Evolutionary conservation across 73 alveolate species (phyloP), one percentile per base, ranked within the genome.

Genomic region (Urostyla sp.): DNA sequence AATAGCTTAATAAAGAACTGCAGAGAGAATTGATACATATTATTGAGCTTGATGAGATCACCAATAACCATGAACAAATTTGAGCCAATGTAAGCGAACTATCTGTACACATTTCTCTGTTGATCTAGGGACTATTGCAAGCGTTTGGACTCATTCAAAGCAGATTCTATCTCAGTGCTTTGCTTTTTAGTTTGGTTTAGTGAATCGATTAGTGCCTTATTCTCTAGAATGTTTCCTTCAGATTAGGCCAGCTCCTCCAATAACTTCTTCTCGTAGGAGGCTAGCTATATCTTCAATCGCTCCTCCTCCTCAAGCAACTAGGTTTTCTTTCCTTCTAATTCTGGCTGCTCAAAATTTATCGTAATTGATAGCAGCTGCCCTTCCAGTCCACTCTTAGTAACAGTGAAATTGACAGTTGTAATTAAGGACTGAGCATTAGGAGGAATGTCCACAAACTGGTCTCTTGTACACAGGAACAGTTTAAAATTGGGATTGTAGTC

Each of bases 331-430:
- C 94, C 91, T 85, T 98, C 99, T 66, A 98, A 92, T 87, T 98
- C 99, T 2, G 99, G 99, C 87, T 98, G 98, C 90, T 98, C 99
- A 59, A 92, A 94, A 88, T 98, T 98, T 59, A 98, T 87, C 5
- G 99, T 98, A 40, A 98, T 95, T 1, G 99, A 97, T 28, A 98
- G 92, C 72, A 98, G 95, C 90, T 97, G 98, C 10, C 99, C 98
- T 91, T 98, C 99, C 37, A 98, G 94, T 53, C 99, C 99, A 51
- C 99, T 95, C 89, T 97, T 95, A 0, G 99, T 98, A 0, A 97
- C 99, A 34, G 99, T 96, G 79, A 97, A 98, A 90, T 98, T 98
- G 52, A 98, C 97, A 0, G 96, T 91, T 45, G 95, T 88, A 61
- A 98, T 94, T 0, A 98, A 87, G 24, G 99, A 87, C 10, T 91